Evolutionary conservation across 345 rosid genomes (phyloP).

Genomic region (Geranium rotundifolium): DNA sequence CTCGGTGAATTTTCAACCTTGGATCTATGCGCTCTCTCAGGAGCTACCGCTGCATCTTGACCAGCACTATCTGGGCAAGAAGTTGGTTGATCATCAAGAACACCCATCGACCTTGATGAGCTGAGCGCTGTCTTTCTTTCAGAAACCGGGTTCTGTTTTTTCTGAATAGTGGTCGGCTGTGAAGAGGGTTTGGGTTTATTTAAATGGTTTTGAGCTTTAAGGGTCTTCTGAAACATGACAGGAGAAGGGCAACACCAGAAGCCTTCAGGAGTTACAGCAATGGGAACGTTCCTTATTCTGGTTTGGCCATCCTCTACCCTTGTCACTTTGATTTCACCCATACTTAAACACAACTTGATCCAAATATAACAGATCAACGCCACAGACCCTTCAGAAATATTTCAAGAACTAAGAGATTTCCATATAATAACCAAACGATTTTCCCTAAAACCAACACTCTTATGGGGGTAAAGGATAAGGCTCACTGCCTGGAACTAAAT

Average conservation of each 20-base stretch:
- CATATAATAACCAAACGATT: conserved; percentile 1
- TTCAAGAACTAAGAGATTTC: not conserved
- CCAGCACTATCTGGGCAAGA: conserved; percentile 22
- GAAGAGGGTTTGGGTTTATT: conserved; percentile 62
- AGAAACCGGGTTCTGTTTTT: conserved; percentile 29
- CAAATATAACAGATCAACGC: conserved; percentile 17
- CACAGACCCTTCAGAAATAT: not conserved
- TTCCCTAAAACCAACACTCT: too few relatives aligned
- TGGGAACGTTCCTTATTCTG: conserved; percentile 79
- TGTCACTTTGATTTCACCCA: conserved; percentile 78
- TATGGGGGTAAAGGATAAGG: too few relatives aligned
- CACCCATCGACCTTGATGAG: conserved; percentile 40
- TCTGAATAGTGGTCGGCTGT: conserved; percentile 35
- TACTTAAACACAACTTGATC: conserved; percentile 19
- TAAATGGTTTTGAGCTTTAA: conserved; percentile 48
- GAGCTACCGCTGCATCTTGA: conserved; percentile 29
- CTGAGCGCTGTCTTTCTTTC: conserved; percentile 49
- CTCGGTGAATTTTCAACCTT: conserved; percentile 72
- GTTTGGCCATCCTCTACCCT: conserved; percentile 71
- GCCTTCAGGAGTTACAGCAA: conserved; percentile 96
- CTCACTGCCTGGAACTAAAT: too few relatives aligned
- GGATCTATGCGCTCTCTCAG: conserved; percentile 54
- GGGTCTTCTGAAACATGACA: conserved; percentile 75
- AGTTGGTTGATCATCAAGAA: conserved; percentile 40
- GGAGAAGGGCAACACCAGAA: conserved; percentile 99